A percentile compares a stretch with the other conserved stretches of the same genome.
Evolutionary conservation across 805 yeast genomes (phyloP).

Genomic region (Lipomyces kockii): DNA sequence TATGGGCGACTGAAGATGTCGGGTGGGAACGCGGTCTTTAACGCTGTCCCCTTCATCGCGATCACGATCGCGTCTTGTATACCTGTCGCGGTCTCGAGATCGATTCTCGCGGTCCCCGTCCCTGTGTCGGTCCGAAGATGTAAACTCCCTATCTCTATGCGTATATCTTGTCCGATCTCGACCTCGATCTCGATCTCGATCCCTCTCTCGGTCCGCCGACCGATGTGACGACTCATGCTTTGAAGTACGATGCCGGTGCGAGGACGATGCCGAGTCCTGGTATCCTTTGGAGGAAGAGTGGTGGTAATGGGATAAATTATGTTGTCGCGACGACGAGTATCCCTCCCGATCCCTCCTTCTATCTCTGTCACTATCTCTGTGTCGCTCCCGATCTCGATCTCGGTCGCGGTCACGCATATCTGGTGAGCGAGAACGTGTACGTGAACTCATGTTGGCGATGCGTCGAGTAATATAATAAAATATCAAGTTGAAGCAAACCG

Average conservation of each 20-base stretch:
- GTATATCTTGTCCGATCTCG: neutral
- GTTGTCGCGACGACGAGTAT: neutral
- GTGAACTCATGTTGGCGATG: neutral
- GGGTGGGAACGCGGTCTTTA: neutral
- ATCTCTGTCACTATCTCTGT: slow-evolving; percentile 4
- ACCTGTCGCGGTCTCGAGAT: slow-evolving; percentile 12
- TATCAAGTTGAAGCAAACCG: no score
- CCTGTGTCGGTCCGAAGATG: neutral
- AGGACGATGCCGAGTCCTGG: neutral
- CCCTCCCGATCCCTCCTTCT: neutral
- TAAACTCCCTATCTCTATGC: neutral
- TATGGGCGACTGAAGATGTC: neutral
- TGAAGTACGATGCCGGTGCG: neutral
- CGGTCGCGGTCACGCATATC: slow-evolving; percentile 3
- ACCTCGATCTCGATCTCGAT: slow-evolving; percentile 4
- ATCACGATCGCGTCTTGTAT: neutral
- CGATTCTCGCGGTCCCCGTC: slow-evolving; percentile 19
- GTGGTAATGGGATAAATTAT: neutral
- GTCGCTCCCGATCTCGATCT: slow-evolving; percentile 1
- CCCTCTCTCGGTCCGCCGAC: neutral
- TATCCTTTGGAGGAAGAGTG: neutral
- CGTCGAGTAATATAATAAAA: neutral
- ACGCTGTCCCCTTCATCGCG: neutral
- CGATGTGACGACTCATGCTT: neutral
- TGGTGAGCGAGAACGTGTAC: neutral